A percentile compares a stretch with the other conserved stretches of the same genome.
Evolutionary conservation across 257 asterid genomes (phyloP).

Genomic region (Fraxinus quadrangulata): DNA sequence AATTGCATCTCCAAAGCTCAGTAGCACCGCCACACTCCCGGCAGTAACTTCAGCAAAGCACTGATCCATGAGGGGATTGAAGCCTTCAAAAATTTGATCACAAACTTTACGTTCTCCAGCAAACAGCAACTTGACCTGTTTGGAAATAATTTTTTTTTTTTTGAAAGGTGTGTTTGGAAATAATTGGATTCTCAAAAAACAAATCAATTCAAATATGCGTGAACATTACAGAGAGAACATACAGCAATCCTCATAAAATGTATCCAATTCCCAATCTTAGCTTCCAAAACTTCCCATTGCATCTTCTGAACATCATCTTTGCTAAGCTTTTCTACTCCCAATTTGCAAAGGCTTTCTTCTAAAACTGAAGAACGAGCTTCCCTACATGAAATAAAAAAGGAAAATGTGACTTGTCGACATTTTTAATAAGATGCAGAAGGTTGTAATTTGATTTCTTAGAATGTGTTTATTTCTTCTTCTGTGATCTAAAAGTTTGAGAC

Average conservation of each 20-base stretch:
- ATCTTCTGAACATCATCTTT: conserved; percentile 98
- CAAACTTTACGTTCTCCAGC: conserved; percentile 97
- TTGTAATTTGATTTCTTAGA: not conserved
- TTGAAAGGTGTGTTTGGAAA: conserved; percentile 29
- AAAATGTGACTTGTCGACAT: not conserved
- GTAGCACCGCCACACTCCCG: conserved; percentile 90
- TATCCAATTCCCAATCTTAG: conserved; percentile 98
- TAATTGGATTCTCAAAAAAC: conserved; percentile 23
- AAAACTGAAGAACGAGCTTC: conserved; percentile 86
- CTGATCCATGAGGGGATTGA: conserved; percentile 81
- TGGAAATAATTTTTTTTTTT: conserved; percentile 16
- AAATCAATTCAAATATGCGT: conserved; percentile 11
- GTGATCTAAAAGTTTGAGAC: conserved; percentile 6
- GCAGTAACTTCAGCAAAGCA: conserved; percentile 91
- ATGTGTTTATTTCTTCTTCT: not conserved
- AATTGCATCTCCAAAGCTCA: conserved; percentile 98
- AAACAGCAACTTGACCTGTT: conserved; percentile 92
- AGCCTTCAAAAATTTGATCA: conserved; percentile 89
- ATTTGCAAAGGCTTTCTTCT: conserved; percentile 93
- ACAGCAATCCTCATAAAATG: conserved; percentile 99
- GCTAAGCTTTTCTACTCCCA: conserved; percentile 98
- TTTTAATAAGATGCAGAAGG: not conserved
- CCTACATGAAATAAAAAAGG: conserved; percentile 38
- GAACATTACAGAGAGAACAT: conserved; percentile 33
- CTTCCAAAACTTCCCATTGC: conserved; percentile 99